A percentile compares a stretch with the other conserved stretches of the same genome.
These are phyloP conservation scores for Sphaerulina musiva DNA, from an alignment of 2,329 filamentous ascomycete genomes.

Conservation along the genomic window DNA sequence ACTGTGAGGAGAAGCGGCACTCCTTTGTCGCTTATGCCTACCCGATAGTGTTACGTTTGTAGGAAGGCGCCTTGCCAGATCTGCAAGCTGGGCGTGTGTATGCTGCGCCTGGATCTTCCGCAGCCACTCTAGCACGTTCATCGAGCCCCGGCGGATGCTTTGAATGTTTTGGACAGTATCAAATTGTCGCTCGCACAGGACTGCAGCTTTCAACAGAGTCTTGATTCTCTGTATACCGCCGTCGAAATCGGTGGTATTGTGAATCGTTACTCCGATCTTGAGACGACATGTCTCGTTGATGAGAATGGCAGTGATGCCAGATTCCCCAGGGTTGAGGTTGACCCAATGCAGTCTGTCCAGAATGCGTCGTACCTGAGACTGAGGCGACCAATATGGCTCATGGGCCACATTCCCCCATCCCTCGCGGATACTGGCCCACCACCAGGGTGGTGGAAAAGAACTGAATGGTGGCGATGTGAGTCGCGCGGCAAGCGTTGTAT, in stretches of 20 bases:
- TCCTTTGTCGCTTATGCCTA: background rate
- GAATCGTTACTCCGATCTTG: background rate
- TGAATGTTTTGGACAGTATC: background rate
- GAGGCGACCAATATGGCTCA: background rate
- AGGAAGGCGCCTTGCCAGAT: background rate
- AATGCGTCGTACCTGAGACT: background rate
- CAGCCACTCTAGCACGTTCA: background rate
- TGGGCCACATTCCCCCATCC: background rate
- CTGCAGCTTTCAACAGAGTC: background rate
- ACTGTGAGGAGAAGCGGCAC: background rate
- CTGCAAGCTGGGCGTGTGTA: background rate
- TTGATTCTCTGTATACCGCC: background rate
- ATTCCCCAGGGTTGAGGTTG: background rate
- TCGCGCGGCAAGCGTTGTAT: background rate
- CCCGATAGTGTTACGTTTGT: background rate
- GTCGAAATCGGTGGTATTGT: background rate
- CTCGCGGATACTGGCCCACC: background rate
- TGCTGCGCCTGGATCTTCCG: background rate
- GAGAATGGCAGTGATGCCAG: background rate
- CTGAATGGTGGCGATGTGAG: background rate
- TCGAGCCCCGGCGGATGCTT: background rate
- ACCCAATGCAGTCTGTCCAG: background rate
- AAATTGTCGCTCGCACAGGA: background rate
- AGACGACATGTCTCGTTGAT: background rate
- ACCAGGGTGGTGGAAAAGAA: background rate